phyloP scores from a whole-genome alignment of 2,329 filamentous ascomycete genomes.

The Microcyclospora pomicola region DNA sequence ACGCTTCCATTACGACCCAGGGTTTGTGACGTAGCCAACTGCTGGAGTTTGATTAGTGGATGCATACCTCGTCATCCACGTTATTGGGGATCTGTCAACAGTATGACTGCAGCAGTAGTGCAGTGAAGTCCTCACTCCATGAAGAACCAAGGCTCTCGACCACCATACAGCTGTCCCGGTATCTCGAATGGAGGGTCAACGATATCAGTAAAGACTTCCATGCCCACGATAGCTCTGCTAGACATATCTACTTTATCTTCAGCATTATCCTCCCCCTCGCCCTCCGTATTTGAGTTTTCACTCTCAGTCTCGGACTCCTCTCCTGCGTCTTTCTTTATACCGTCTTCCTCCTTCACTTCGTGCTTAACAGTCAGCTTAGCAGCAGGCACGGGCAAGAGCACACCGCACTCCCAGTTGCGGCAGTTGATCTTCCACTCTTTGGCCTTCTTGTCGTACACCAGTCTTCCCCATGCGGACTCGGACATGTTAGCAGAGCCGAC shows the following conservation, averaged over 20 bases:
- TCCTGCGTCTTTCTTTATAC: neutral
- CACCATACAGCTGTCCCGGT: slow-evolving; percentile 41
- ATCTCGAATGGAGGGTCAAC: slow-evolving; percentile 52
- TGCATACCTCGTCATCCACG: no score
- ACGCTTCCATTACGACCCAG: no score
- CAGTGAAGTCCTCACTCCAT: no score
- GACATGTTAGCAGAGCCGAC: slow-evolving; percentile 85
- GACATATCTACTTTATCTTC: neutral
- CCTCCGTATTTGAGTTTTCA: slow-evolving; percentile 3
- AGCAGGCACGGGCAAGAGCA: slow-evolving; percentile 50
- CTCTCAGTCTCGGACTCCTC: slow-evolving; percentile 10
- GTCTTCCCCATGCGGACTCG: slow-evolving; percentile 81
- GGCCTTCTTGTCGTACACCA: slow-evolving; percentile 54
- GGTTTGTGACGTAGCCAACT: no score
- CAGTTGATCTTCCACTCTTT: slow-evolving; percentile 63
- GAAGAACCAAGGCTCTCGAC: slow-evolving; percentile 33
- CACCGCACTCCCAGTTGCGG: slow-evolving; percentile 92
- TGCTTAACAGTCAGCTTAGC: slow-evolving; percentile 10
- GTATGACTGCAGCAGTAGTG: no score
- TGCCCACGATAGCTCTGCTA: slow-evolving; percentile 15
- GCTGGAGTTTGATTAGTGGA: no score
- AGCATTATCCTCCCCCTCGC: neutral
- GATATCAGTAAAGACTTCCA: slow-evolving; percentile 38
- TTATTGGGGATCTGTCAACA: no score
- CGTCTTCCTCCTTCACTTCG: slow-evolving; percentile 1